phyloP scores from a whole-genome alignment of 331 rosid genomes.

The Saraca asoca region DNA sequence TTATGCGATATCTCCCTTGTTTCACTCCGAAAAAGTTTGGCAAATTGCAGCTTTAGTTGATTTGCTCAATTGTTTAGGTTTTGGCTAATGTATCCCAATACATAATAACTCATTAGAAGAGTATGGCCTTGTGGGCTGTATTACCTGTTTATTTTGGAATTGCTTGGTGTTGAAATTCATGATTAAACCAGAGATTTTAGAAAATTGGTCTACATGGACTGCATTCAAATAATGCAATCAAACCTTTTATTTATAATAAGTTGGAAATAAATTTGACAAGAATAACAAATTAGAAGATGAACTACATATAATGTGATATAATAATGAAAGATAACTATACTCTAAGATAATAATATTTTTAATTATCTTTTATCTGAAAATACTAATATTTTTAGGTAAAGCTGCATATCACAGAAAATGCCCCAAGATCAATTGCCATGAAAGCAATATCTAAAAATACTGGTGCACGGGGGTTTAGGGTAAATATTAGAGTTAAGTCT shows the following conservation, averaged over 20 bases:
- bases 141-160: background rate
- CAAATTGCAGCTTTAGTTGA: background rate
- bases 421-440: conserved; percentile 72
- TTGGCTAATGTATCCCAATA: conserved; percentile 27
- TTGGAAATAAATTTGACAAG: too few species aligned
- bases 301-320: too few species aligned
- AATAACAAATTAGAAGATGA: too few species aligned
- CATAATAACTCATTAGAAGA: conserved; percentile 31
- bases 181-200: too few species aligned
- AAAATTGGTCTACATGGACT: too few species aligned
- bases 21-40: conserved; percentile 1
- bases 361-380: too few species aligned
- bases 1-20: background rate
- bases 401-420: conserved; percentile 63
- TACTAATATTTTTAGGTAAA: conserved; percentile 75
- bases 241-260: too few species aligned
- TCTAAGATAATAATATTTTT: too few species aligned
- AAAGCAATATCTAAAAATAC: conserved; percentile 86
- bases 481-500: conserved; percentile 80
- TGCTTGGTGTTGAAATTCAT: conserved; percentile 3
- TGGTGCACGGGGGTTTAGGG: conserved; percentile 81
- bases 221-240: too few species aligned
- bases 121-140: conserved; percentile 8
- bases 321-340: too few species aligned
- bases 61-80: conserved; percentile 7